Conservation (phyloP, 2,329 filamentous ascomycete genomes). For the Sarocladiaceae sp. region DNA sequence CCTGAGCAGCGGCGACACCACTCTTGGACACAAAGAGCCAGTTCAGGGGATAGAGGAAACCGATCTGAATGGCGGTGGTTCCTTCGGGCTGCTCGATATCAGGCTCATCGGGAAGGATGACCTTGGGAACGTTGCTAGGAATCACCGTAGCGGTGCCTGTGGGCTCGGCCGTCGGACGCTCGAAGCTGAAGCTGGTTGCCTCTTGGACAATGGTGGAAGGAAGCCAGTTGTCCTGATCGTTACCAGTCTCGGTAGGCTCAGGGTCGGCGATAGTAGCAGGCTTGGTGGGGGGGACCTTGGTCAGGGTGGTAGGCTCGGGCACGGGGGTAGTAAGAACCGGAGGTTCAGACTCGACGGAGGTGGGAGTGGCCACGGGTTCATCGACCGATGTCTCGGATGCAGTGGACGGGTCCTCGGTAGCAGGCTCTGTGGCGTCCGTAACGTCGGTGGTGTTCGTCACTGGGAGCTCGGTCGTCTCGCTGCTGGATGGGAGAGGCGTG, state of each 20-base stretch:
- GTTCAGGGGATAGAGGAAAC: conserved; percentile 76
- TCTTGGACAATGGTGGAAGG: conserved; percentile 60
- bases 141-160: conserved; percentile 46
- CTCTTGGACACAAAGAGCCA: conserved; percentile 76
- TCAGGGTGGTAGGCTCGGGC: conserved; percentile 1
- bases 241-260: conserved; percentile 17
- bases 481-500: neutral
- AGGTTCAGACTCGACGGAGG: conserved; percentile 7
- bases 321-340: conserved; percentile 8
- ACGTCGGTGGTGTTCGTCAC: conserved; percentile 8
- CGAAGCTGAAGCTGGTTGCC: conserved; percentile 32
- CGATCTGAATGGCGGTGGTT: conserved; percentile 73
- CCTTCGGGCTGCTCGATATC: conserved; percentile 53
- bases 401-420: neutral
- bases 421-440: conserved; percentile 14
- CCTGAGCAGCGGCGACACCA: conserved; percentile 71
- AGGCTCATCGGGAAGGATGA: conserved; percentile 67
- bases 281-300: conserved; percentile 15
- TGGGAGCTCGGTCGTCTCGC: neutral
- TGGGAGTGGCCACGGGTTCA: neutral
- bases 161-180: conserved; percentile 22
- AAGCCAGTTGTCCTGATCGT: conserved; percentile 44
- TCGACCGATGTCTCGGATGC: neutral
- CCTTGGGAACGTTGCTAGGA: conserved; percentile 65
- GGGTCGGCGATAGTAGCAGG: conserved; percentile 9